Evolutionary conservation across 148 eudicot species (phyloP).

Genomic region (Diospyros lotus): DNA sequence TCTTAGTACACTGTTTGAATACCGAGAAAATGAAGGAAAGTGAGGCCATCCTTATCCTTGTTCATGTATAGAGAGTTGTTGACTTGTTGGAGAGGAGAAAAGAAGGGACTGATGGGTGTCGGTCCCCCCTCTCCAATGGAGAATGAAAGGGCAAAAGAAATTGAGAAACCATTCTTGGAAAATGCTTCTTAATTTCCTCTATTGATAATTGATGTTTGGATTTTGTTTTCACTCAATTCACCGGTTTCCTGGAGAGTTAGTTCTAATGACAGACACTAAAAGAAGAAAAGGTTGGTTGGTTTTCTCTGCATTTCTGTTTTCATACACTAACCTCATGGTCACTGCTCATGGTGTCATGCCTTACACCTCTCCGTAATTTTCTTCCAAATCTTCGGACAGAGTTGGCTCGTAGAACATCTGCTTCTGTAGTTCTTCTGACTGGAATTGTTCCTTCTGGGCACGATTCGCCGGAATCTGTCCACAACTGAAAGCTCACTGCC

Average conservation of each 20-base stretch:
- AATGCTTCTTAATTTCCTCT: neutral
- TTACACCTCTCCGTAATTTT: conserved; percentile 48
- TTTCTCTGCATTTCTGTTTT: neutral
- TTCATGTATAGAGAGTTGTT: neutral
- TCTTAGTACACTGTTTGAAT: neutral
- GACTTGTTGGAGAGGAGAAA: neutral
- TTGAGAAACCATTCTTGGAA: neutral
- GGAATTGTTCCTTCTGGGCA: conserved; percentile 96
- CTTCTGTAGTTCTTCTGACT: conserved; percentile 76
- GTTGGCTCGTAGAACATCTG: conserved; percentile 64
- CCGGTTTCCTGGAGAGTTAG: neutral
- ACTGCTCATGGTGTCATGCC: conserved; percentile 69
- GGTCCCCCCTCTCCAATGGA: neutral
- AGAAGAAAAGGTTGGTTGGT: neutral
- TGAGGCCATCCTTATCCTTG: neutral
- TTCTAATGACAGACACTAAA: too few species aligned
- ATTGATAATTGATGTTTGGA: neutral
- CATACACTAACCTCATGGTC: conserved; percentile 75
- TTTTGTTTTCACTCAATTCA: neutral
- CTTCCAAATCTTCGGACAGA: conserved; percentile 66
- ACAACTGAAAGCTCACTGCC: conserved; percentile 44
- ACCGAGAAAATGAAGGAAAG: conserved; percentile 8
- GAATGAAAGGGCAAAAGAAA: neutral
- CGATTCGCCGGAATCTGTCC: conserved; percentile 65
- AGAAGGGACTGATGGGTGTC: neutral